Evolutionary conservation across 2,329 filamentous ascomycete genomes (phyloP).

Genomic region (Sarocladium kiliense): DNA sequence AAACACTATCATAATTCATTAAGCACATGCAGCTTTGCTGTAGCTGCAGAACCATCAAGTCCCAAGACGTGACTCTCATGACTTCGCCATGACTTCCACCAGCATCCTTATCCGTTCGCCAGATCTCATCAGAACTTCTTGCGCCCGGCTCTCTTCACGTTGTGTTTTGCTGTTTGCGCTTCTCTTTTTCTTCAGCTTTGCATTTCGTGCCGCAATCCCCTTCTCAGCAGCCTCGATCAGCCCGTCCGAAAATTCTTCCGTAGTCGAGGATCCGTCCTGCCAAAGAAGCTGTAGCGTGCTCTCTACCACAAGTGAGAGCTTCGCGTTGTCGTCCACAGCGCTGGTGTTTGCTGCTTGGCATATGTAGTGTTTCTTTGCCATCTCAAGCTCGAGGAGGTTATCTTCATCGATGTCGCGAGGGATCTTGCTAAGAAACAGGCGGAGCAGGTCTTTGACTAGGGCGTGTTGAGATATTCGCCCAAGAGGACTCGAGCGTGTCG

Average conservation of each 20-base stretch:
- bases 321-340: conserved; percentile 63
- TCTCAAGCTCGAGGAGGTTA: conserved; percentile 33
- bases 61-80: not conserved
- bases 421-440: conserved; percentile 32
- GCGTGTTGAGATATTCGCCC: conserved; percentile 34
- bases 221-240: conserved; percentile 35
- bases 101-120: conserved; percentile 36
- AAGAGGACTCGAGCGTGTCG: conserved; percentile 28
- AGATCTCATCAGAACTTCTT: conserved; percentile 38
- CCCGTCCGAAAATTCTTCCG: conserved; percentile 24
- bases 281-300: conserved; percentile 52
- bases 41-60: not conserved
- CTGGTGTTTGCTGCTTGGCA: conserved; percentile 59
- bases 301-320: conserved; percentile 66
- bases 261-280: conserved; percentile 18
- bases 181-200: conserved; percentile 39
- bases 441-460: conserved; percentile 39
- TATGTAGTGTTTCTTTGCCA: conserved; percentile 57
- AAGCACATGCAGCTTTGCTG: conserved; percentile 10
- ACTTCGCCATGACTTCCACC: conserved; percentile 19
- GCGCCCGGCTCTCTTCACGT: conserved; percentile 35
- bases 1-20: conserved; percentile 14
- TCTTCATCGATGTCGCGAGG: conserved; percentile 30
- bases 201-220: conserved; percentile 44
- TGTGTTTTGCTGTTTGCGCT: conserved; percentile 26